A percentile compares a stretch with the other conserved stretches of the same genome.
phyloP scores from a whole-genome alignment of 2,329 filamentous ascomycete genomes.

The Eurotiales sp. region DNA sequence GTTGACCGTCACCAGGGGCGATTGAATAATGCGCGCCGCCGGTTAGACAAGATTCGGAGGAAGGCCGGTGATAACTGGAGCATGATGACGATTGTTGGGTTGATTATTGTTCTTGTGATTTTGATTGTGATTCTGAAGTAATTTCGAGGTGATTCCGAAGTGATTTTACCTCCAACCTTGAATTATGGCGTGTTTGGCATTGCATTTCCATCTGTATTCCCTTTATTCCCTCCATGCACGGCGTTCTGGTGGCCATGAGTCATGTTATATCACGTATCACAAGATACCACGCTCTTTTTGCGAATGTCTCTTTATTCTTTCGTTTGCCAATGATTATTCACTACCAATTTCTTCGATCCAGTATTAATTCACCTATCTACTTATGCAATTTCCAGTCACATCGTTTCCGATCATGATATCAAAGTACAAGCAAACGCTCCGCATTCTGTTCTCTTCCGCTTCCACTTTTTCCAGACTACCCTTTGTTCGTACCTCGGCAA shows the following conservation, averaged over 20 bases:
- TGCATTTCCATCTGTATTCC: neutral
- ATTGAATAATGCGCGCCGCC: slow-evolving; percentile 54
- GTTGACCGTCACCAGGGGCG: slow-evolving; percentile 66
- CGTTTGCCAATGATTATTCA: neutral
- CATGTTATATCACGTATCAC: slow-evolving; percentile 8
- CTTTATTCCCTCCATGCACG: slow-evolving; percentile 6
- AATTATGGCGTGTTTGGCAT: neutral
- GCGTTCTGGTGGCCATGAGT: slow-evolving; percentile 3
- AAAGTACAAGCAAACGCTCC: neutral
- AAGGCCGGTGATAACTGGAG: slow-evolving; percentile 83
- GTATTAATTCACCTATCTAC: neutral
- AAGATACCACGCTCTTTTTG: slow-evolving; percentile 9
- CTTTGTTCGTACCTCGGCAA: too few species aligned
- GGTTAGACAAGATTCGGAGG: slow-evolving; percentile 67
- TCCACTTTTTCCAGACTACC: too few species aligned
- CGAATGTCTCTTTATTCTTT: neutral
- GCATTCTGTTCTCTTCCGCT: neutral
- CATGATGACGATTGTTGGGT: slow-evolving; percentile 72
- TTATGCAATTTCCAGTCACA: neutral
- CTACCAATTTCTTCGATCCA: neutral
- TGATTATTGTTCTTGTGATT: slow-evolving; percentile 78
- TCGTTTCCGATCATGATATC: neutral
- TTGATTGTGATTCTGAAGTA: slow-evolving; percentile 79
- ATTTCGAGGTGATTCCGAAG: too few species aligned
- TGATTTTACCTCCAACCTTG: too few species aligned